A percentile compares a stretch with the other conserved stretches of the same genome.
Evolutionary conservation across 768 basidiomycete species (phyloP).

Genomic region (Agaricus sinodeliciosus): DNA sequence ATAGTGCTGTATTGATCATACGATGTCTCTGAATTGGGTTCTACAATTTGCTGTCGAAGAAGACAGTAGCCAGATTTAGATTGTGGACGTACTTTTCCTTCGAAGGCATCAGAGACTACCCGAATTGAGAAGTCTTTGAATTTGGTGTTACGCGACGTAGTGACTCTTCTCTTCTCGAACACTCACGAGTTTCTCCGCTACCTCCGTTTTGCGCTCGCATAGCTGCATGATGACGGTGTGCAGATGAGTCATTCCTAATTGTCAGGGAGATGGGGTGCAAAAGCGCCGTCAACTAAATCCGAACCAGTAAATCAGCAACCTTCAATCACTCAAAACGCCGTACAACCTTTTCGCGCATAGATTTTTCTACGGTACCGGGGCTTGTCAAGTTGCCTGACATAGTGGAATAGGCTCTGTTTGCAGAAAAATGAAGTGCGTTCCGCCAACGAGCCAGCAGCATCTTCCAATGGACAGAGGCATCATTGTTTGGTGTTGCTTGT

Average conservation of each 20-base stretch:
- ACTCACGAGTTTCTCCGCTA: slow-evolving; percentile 77
- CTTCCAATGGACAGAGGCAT: not conserved
- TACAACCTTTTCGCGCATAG: slow-evolving; percentile 55
- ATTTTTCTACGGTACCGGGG: slow-evolving; percentile 48
- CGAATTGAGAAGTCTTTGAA: slow-evolving; percentile 67
- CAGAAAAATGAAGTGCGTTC: slow-evolving; percentile 8
- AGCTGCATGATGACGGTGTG: slow-evolving; percentile 78
- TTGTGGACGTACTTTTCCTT: slow-evolving; percentile 53
- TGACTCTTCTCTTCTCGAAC: slow-evolving; percentile 14
- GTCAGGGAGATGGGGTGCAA: slow-evolving; percentile 57
- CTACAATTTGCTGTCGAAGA: slow-evolving; percentile 27
- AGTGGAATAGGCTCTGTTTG: slow-evolving; percentile 1
- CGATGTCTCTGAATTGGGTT: slow-evolving; percentile 76
- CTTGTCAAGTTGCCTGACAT: slow-evolving; percentile 9
- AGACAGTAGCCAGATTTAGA: slow-evolving; percentile 10
- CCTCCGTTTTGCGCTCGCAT: slow-evolving; percentile 68
- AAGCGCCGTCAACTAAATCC: slow-evolving; percentile 49
- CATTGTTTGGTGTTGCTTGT: slow-evolving; percentile 5
- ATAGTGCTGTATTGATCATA: slow-evolving; percentile 66
- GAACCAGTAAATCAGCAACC: slow-evolving; percentile 7
- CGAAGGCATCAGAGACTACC: slow-evolving; percentile 66
- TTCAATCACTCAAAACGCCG: slow-evolving; percentile 10
- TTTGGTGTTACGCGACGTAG: slow-evolving; percentile 8
- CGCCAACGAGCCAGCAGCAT: slow-evolving; percentile 8
- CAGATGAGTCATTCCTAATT: slow-evolving; percentile 78